Evolutionary conservation across 768 basidiomycete genomes (phyloP).

Genomic region (Chlorophyllum brunneum): DNA sequence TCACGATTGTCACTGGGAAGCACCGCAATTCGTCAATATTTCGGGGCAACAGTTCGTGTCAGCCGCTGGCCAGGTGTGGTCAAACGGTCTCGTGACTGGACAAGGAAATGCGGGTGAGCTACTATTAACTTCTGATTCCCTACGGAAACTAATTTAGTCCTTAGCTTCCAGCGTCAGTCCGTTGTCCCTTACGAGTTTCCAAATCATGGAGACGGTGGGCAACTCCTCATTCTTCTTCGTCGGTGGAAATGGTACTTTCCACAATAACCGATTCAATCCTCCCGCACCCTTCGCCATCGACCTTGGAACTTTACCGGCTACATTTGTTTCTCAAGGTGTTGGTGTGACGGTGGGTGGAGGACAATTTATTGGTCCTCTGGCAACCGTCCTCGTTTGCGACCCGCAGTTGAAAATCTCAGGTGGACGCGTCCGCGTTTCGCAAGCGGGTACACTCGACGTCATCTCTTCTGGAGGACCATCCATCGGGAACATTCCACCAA

Average conservation of each 20-base stretch:
- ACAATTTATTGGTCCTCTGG: constrained; percentile 2
- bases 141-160: background rate
- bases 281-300: constrained; percentile 1
- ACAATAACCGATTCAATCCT: background rate
- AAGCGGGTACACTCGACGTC: background rate
- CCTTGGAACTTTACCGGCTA: constrained; percentile 1
- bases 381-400: constrained; percentile 7
- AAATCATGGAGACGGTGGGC: background rate
- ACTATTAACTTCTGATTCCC: background rate
- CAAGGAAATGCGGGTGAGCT: background rate
- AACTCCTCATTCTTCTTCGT: background rate
- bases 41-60: background rate
- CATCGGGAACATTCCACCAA: constrained; percentile 1
- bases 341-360: background rate
- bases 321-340: constrained; percentile 1
- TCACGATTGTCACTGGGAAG: constrained; percentile 11
- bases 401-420: background rate
- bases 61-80: background rate
- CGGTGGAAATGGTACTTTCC: constrained; percentile 6
- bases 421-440: background rate
- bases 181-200: background rate
- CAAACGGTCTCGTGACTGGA: background rate
- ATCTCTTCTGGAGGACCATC: background rate
- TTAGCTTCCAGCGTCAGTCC: background rate
- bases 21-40: background rate